Base-by-base conservation (phyloP, 805 yeast species). In the Ogataea glucozyma region DNA sequence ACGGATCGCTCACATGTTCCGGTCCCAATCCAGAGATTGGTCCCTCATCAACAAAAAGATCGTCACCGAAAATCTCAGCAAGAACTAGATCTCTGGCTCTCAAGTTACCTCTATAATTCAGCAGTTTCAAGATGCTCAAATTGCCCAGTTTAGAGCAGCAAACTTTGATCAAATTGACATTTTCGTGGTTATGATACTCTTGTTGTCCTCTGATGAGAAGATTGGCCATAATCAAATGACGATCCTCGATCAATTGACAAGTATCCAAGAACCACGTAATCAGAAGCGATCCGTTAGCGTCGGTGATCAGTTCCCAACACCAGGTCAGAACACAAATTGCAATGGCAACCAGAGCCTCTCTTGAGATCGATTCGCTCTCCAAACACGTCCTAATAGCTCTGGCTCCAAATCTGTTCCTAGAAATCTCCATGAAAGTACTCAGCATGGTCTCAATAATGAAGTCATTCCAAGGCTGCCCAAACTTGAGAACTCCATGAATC, bases 211-310 rank as follows among this genome's bases (percentile, higher is more conserved):
- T 38, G 17, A 51, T 40, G 19, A 62, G 34, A n/a, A 53, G 33
- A 12, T 49, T 43, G 7, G 66, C 52, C 36, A 93, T 68, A 14
- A 87, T 69, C 20, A 70, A 65, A 62, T 83, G 86, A 54, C 91
- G 76, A 54, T 80, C 75, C 29, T 83, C 81, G 31, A 81, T 35
- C 10, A 53, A 58, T 7, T 72, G 72, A 52, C 86, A 85, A 1
- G 97, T 87, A 60, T 93, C 99, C 58, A 93, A 74, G 56, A 86
- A 85, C 99, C 99, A 93, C 1, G 97, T 88, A 41, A 93, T 77
- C 53, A 93, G 72, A 50, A 93, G 69, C 1, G 96, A 84, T 18
- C 98, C 97, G 62, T 93, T 93, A 48, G 82, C 77, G 61, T 90
- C 89, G 4, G 83, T 76, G 1, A 89, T 88, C 53, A 93, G 72